These are phyloP conservation scores for Dittrichia graveolens DNA, from an alignment of 129 eudicot genomes.

Conservation along the genomic window DNA sequence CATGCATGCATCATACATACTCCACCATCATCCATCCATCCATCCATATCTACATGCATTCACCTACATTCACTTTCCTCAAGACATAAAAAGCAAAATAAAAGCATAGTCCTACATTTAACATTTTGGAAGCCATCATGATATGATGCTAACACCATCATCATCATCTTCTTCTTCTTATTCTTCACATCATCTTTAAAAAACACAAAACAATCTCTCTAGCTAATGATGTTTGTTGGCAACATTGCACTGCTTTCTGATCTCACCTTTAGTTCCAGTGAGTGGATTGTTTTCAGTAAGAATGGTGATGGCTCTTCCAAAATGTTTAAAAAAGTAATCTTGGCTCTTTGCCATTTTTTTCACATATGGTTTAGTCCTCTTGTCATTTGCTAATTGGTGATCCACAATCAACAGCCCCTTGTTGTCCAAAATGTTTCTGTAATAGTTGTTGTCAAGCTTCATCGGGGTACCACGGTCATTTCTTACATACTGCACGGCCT, in stretches of 20 bases:
- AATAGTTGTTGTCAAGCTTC: conserved; percentile 90
- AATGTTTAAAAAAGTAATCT: conserved; percentile 86
- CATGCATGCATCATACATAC: conserved; percentile 46
- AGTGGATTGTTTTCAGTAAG: conserved; percentile 96
- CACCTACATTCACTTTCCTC: conserved; percentile 37
- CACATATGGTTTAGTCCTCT: conserved; percentile 86
- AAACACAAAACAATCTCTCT: conserved; percentile 1
- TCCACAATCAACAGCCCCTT: conserved; percentile 88
- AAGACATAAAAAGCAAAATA: conserved; percentile 27
- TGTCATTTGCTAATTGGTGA: conserved; percentile 86
- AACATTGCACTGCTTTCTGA: conserved; percentile 87
- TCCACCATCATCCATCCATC: conserved; percentile 49
- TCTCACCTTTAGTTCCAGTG: conserved; percentile 90
- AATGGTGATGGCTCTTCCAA: conserved; percentile 73
- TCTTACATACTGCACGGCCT: conserved; percentile 96
- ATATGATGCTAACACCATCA: conserved; percentile 38
- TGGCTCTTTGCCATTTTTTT: conserved; percentile 96
- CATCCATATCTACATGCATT: conserved; percentile 38
- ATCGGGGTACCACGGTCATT: conserved; percentile 99
- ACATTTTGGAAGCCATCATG: conserved; percentile 35
- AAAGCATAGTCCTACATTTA: conserved; percentile 35
- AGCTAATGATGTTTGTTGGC: conserved; percentile 85
- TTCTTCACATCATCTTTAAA: conserved; percentile 22
- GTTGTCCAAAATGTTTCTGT: conserved; percentile 95
- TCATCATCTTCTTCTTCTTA: conserved; percentile 36